Conservation (phyloP, 148 eudicot genomes). For the Salicornia ramosissima region DNA sequence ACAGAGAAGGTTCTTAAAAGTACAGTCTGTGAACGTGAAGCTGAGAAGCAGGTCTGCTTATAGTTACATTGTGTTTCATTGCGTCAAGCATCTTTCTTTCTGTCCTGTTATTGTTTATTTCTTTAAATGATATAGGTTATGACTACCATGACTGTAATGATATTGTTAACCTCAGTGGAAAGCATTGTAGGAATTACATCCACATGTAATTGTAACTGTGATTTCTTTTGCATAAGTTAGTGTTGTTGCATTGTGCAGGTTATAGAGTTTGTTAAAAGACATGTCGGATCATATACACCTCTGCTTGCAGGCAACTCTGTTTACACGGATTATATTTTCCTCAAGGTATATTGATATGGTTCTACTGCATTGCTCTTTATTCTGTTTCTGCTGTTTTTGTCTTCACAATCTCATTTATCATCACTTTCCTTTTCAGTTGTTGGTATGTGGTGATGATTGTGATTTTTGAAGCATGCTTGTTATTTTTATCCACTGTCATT, state of each 20-base stretch:
- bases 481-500: background rate
- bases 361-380: background rate
- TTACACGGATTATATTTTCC: conserved; percentile 60
- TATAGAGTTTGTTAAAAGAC: conserved; percentile 62
- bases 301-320: conserved; percentile 80
- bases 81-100: background rate
- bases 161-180: background rate
- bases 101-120: background rate
- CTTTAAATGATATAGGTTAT: background rate
- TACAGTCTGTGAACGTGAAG: conserved; percentile 60
- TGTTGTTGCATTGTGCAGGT: conserved; percentile 43
- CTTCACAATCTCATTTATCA: background rate
- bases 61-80: background rate
- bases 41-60: conserved; percentile 69
- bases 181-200: background rate
- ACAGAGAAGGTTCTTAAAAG: conserved; percentile 69
- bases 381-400: background rate
- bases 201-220: background rate
- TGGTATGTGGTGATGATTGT: background rate
- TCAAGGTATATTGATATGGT: conserved; percentile 46
- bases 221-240: background rate
- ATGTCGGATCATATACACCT: conserved; percentile 51
- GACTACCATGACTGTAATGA: background rate
- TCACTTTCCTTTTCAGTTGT: background rate
- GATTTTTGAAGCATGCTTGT: background rate